phyloP scores from a whole-genome alignment of 805 yeast genomes.

The Blastobotrys attinorum region DNA sequence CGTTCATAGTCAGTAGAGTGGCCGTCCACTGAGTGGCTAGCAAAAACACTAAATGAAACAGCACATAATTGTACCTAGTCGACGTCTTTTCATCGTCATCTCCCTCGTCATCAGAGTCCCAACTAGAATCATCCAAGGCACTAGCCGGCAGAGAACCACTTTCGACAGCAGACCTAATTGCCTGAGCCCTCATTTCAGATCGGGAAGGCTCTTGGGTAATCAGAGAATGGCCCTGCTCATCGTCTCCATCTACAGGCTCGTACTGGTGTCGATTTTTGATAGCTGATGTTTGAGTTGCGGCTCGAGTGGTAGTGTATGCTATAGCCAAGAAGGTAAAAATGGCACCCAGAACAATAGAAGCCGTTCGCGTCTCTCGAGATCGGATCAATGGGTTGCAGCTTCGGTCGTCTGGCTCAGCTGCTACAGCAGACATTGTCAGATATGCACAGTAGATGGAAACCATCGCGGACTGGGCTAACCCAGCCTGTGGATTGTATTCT shows the following conservation, averaged over 20 bases:
- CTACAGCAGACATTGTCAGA: conserved; percentile 82
- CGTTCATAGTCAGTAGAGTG: conserved; percentile 84
- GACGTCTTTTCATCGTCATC: conserved; percentile 52
- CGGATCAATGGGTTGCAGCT: conserved; percentile 87
- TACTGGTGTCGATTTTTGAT: conserved; percentile 38
- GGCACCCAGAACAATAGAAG: conserved; percentile 83
- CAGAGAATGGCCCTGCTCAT: conserved; percentile 28
- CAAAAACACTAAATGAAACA: conserved; percentile 87
- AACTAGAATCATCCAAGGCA: conserved; percentile 68
- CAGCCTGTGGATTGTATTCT: conserved; percentile 90
- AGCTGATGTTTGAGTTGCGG: conserved; percentile 71
- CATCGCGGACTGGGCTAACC: conserved; percentile 94
- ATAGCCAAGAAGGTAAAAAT: conserved; percentile 89
- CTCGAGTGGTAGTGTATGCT: conserved; percentile 95
- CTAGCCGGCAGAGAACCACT: conserved; percentile 93
- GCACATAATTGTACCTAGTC: conserved; percentile 75
- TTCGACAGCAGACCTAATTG: conserved; percentile 89
- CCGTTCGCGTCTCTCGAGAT: conserved; percentile 82
- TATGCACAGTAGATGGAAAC: conserved; percentile 91
- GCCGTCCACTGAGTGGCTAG: conserved; percentile 97
- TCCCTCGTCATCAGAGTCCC: conserved; percentile 40
- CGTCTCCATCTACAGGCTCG: conserved; percentile 36
- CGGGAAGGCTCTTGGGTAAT: conserved; percentile 48
- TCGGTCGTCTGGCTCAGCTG: conserved; percentile 93
- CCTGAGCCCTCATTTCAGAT: conserved; percentile 74